phyloP scores from a whole-genome alignment of 495 filamentous ascomycete species.

The Xanthoparmelia taractica region DNA sequence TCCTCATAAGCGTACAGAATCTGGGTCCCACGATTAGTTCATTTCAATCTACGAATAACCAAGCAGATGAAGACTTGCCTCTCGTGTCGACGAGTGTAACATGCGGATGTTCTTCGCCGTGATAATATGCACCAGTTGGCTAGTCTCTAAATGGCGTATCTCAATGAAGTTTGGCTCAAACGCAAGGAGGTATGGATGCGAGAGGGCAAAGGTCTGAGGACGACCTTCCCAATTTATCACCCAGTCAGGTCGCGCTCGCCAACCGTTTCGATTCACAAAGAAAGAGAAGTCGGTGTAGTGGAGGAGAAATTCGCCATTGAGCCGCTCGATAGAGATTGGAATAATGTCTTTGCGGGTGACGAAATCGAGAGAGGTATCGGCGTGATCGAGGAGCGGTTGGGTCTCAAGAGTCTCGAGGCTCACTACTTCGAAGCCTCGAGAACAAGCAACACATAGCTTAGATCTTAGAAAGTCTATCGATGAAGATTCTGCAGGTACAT shows the following conservation, averaged over 20 bases:
- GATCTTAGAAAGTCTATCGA: conserved; percentile 96
- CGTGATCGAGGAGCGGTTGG: conserved; percentile 93
- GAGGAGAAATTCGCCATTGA: conserved; percentile 92
- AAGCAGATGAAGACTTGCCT: conserved; percentile 53
- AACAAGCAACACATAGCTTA: conserved; percentile 93
- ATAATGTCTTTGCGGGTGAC: conserved; percentile 87
- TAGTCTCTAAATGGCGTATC: conserved; percentile 87
- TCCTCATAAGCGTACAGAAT: conserved; percentile 97
- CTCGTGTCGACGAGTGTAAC: conserved; percentile 91
- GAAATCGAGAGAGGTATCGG: conserved; percentile 96
- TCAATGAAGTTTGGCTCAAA: conserved; percentile 99
- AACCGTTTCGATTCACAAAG: conserved; percentile 97
- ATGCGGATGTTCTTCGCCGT: conserved; percentile 93
- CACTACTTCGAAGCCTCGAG: conserved; percentile 94
- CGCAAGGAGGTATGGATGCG: conserved; percentile 90
- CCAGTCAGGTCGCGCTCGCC: conserved; percentile 94
- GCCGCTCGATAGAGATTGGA: conserved; percentile 95
- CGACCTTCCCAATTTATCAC: conserved; percentile 94
- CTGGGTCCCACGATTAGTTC: conserved; percentile 39
- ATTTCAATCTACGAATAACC: background rate
- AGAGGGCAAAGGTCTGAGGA: conserved; percentile 84
- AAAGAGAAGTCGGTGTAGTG: conserved; percentile 98
- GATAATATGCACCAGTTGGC: conserved; percentile 83
- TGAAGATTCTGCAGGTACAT: conserved; percentile 91
- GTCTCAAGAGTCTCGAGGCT: conserved; percentile 94